Percentiles rank a stretch among this genome's conserved stretches.
Conservation (phyloP, 331 rosid genomes). For the Pyrus hybrid region DNA sequence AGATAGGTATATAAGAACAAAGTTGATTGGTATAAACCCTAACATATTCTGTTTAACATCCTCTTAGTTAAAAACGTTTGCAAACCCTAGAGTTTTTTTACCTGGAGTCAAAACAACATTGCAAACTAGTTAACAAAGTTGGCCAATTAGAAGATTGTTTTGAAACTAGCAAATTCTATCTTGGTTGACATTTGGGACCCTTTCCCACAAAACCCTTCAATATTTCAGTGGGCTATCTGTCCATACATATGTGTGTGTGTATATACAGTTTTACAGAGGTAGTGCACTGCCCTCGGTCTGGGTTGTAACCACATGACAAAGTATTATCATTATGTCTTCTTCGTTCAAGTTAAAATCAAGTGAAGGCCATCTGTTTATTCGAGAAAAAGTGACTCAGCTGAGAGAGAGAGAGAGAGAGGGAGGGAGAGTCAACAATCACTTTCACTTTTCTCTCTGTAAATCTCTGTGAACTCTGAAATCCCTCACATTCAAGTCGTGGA, state of each 20-base stretch:
- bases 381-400: neutral
- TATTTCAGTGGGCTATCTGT: neutral
- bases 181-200: neutral
- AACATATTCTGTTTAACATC: neutral
- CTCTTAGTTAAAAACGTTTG: neutral
- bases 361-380: neutral
- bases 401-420: neutral
- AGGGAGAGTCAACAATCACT: neutral
- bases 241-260: neutral
- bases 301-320: constrained; percentile 1
- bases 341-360: neutral
- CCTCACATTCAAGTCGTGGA: neutral
- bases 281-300: neutral
- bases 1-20: neutral
- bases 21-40: neutral
- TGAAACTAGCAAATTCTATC: neutral
- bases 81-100: neutral
- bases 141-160: neutral
- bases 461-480: neutral
- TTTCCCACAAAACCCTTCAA: neutral
- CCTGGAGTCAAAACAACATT: neutral
- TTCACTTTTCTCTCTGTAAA: neutral
- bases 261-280: neutral
- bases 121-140: neutral
- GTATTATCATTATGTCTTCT: neutral